Percentiles rank a stretch among this genome's conserved stretches.
Conservation (phyloP, 2,329 filamentous ascomycete species). For the Nemania abortiva region DNA sequence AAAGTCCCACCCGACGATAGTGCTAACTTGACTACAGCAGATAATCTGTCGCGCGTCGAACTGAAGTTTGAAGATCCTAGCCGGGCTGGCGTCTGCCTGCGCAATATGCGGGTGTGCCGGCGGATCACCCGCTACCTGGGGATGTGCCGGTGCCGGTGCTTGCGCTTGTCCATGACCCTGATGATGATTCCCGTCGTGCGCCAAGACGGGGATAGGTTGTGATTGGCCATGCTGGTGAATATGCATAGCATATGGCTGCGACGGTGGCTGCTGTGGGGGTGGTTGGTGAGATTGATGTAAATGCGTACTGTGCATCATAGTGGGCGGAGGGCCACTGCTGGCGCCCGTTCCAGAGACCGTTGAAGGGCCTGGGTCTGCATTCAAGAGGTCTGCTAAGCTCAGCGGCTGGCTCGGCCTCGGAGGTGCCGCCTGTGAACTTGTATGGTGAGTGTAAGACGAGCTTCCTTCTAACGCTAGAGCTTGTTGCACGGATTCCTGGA, state of each 20-base stretch:
- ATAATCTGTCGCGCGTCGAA: constrained; percentile 95
- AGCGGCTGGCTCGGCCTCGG: constrained; percentile 33
- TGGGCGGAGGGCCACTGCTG: constrained; percentile 26
- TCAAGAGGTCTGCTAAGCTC: constrained; percentile 34
- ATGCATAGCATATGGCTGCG: constrained; percentile 21
- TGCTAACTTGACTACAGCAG: constrained; percentile 90
- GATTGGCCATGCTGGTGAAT: constrained; percentile 20
- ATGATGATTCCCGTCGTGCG: constrained; percentile 29
- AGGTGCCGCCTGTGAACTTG: constrained; percentile 23
- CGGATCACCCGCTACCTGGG: constrained; percentile 48
- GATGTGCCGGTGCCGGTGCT: constrained; percentile 35
- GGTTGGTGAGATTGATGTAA: constrained; percentile 29
- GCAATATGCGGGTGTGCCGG: constrained; percentile 58
- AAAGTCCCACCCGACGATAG: constrained; percentile 98
- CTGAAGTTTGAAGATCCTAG: constrained; percentile 92
- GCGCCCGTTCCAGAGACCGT: not conserved
- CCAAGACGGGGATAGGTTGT: not conserved
- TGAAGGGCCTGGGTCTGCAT: constrained; percentile 27
- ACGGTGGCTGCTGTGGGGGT: constrained; percentile 12
- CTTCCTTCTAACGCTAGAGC: constrained; percentile 33
- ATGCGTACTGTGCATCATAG: constrained; percentile 24
- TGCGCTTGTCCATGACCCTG: constrained; percentile 34
- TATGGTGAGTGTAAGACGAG: constrained; percentile 10
- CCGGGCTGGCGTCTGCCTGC: constrained; percentile 60
- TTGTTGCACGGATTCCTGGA: constrained; percentile 47